These are phyloP conservation scores for Pichia nakasei DNA, from an alignment of 805 yeast genomes.

Conservation along the genomic window DNA sequence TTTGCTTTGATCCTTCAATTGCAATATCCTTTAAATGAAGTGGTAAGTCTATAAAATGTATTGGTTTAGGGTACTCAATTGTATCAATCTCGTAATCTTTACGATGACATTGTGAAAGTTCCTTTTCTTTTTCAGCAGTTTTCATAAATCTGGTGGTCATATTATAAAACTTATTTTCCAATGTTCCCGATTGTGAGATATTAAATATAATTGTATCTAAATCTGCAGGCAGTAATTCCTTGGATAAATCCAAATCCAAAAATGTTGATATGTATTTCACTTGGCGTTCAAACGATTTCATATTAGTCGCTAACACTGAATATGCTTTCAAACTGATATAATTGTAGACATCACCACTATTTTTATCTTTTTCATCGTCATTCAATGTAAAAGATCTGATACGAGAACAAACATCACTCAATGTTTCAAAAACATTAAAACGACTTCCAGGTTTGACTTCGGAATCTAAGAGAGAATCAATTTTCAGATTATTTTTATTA, in stretches of 20 bases:
- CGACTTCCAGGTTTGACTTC: too few species aligned
- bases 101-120: background rate
- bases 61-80: slow-evolving; percentile 46
- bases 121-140: background rate
- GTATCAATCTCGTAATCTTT: slow-evolving; percentile 2
- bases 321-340: too few species aligned
- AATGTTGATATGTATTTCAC: slow-evolving; percentile 21
- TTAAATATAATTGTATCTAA: slow-evolving; percentile 17
- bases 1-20: background rate
- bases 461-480: slow-evolving; percentile 19
- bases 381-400: too few species aligned
- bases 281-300: slow-evolving; percentile 26
- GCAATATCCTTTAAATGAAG: slow-evolving; percentile 10
- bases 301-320: slow-evolving; percentile 15
- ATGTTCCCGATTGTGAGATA: slow-evolving; percentile 9
- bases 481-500: slow-evolving; percentile 13
- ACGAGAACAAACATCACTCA: too few species aligned
- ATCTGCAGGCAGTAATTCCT: slow-evolving; percentile 6
- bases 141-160: background rate
- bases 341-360: too few species aligned
- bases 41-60: slow-evolving; percentile 47
- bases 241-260: slow-evolving; percentile 17
- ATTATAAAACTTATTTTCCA: slow-evolving; percentile 13
- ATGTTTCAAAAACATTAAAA: too few species aligned
- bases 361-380: too few species aligned